Base-by-base conservation (phyloP, 2,329 filamentous ascomycete genomes). In the Zalaria obscura region DNA sequence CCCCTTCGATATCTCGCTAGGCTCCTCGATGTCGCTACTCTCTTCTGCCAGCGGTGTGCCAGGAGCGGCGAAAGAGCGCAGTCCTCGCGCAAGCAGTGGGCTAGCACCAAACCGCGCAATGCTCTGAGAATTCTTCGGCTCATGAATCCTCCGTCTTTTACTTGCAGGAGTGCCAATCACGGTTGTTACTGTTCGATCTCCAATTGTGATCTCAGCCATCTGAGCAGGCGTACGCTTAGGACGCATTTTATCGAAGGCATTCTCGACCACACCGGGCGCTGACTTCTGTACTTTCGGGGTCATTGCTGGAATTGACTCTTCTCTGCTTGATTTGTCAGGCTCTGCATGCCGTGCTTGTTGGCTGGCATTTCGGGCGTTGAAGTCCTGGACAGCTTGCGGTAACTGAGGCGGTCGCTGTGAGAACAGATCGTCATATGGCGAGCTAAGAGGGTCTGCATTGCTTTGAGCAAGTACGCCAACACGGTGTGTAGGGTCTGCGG, bases 131-230 rank as follows among this genome's bases (percentile, higher is more conserved):
- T 51, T 52, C 37, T 59, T 60, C 6, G 63, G 62, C 7, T 57
- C 58, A 37, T 67, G 60, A 11, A 66, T 64, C 35, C 61, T 58
- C 37, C 62, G 61, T 42, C 58, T 62, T 47, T 75, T 73, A 3
- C 66, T 54, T 39, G 72, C 66, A 32, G 54, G 51, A 39, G 67
- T 72, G 1, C 80, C 80, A 48, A 86, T 70, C 11, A 56, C 48
- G 28, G 76, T 69, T 0, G 75, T 80, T 4, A 77, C 69, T 0
- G 78, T 84, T 36, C 70, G 72, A 46, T 78, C 69, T 1, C 82
- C 83, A 41, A 89, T 75, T 0, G 80, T 87, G 38, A 89, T 83
- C 2, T 80, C 84, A 18, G 83, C 82, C 40, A 79, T 64, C 51
- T 84, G 78, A 27, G 70, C 62, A 1, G 73, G 70, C 2, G 71